phyloP scores from a whole-genome alignment of 2,329 filamentous ascomycete species.

The Fusarium annulatum region DNA sequence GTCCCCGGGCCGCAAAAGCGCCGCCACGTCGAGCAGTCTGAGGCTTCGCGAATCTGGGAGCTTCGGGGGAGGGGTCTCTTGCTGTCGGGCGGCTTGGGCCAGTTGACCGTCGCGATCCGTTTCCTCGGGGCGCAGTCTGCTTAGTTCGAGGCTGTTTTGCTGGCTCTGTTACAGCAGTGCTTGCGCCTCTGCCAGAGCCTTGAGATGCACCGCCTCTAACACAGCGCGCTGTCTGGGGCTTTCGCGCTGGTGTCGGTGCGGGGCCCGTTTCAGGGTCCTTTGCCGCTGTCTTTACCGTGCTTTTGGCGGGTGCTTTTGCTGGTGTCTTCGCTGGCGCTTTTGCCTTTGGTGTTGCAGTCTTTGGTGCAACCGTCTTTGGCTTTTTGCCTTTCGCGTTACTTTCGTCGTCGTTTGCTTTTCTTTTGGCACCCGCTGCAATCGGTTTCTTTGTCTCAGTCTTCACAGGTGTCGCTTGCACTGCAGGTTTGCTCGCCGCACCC shows the following conservation, averaged over 20 bases:
- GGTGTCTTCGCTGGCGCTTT: not conserved
- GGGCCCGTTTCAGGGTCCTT: not conserved
- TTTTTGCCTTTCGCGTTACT: constrained; percentile 19
- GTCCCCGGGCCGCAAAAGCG: constrained; percentile 37
- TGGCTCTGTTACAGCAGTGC: not conserved
- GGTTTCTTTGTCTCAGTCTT: constrained; percentile 1
- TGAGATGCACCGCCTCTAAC: constrained; percentile 5
- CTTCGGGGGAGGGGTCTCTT: not conserved
- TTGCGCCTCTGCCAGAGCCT: not conserved
- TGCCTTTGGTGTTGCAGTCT: not conserved
- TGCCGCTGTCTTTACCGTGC: not conserved
- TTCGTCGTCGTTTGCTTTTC: constrained; percentile 37
- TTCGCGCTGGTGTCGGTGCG: not conserved
- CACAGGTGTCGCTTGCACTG: not conserved
- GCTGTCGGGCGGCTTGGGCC: rapidly evolving
- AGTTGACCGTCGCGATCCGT: not conserved
- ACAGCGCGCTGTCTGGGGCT: not conserved
- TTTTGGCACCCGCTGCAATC: constrained; percentile 42
- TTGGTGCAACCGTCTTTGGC: not conserved
- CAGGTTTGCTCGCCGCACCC: constrained; percentile 10
- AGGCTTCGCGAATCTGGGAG: not conserved
- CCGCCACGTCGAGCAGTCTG: constrained; percentile 45
- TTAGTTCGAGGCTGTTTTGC: constrained; percentile 11
- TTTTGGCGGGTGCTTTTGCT: not conserved
- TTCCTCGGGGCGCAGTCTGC: constrained; percentile 29